Conservation (phyloP, 1,139 yeast species). For the Kodamaea alishanica region DNA sequence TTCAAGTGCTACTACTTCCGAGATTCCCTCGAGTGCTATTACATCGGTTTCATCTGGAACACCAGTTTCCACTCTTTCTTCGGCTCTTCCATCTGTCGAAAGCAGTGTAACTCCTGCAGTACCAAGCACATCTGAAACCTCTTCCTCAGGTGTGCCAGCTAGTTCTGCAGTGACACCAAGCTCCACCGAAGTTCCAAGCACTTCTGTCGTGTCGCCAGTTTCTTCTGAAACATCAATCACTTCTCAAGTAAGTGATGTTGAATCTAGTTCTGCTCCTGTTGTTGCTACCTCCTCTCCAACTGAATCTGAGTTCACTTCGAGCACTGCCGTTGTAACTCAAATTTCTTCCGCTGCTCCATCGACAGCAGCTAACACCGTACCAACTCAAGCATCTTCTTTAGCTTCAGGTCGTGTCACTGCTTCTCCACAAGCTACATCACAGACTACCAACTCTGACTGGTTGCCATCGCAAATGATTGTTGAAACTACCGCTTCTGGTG, state of each 20-base stretch:
- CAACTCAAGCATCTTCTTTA: neutral
- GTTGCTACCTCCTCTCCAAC: neutral
- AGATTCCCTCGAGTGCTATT: slow-evolving; percentile 1
- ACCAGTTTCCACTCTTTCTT: neutral
- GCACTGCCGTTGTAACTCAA: slow-evolving; percentile 3
- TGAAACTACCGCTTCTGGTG: slow-evolving; percentile 24
- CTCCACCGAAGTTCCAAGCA: slow-evolving; percentile 1
- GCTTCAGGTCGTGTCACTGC: slow-evolving; percentile 5
- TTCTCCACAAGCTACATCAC: slow-evolving; percentile 5
- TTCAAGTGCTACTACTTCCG: slow-evolving; percentile 3
- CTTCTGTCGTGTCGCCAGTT: neutral
- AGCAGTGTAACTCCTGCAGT: neutral
- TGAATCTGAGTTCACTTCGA: neutral
- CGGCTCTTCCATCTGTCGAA: no score
- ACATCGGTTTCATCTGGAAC: neutral
- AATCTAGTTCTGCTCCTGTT: neutral
- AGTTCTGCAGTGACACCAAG: slow-evolving; percentile 1
- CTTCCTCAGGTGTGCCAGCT: slow-evolving; percentile 5
- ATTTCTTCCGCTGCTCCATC: slow-evolving; percentile 2
- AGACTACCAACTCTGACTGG: slow-evolving; percentile 34
- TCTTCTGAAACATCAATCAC: neutral
- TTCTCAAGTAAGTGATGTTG: neutral
- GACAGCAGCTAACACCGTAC: slow-evolving; percentile 14
- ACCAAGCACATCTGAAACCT: slow-evolving; percentile 1
- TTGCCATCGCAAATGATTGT: slow-evolving; percentile 47